A percentile compares a stretch with the other conserved stretches of the same genome.
Evolutionary conservation across 2,329 filamentous ascomycete genomes (phyloP).

Genomic region (Monilinia laxa): DNA sequence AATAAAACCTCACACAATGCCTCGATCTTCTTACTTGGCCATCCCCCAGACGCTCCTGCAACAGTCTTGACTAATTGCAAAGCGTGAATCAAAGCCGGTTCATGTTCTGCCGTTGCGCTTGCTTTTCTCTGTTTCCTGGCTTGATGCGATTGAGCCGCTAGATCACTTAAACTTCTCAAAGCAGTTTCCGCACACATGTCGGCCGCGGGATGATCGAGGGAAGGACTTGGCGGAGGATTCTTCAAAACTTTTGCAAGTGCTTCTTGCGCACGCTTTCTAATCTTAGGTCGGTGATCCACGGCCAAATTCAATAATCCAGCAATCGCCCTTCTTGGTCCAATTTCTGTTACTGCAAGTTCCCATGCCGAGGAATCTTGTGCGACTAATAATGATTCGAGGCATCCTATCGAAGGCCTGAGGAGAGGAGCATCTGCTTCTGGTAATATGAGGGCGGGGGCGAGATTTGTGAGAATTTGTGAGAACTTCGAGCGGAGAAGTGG

Average conservation of each 20-base stretch:
- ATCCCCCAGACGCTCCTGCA: conserved; percentile 82
- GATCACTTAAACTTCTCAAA: conserved; percentile 73
- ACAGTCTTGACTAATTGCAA: conserved; percentile 90
- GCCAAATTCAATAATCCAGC: conserved; percentile 82
- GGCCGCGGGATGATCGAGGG: conserved; percentile 88
- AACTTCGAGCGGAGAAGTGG: conserved; percentile 93
- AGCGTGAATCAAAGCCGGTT: conserved; percentile 85
- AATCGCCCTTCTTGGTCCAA: conserved; percentile 83
- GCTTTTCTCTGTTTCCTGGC: conserved; percentile 68
- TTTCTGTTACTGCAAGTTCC: conserved; percentile 79
- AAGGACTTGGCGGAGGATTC: conserved; percentile 85
- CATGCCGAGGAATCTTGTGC: conserved; percentile 86
- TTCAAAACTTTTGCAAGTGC: conserved; percentile 80
- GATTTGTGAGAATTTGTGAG: conserved; percentile 81
- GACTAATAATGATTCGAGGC: conserved; percentile 84
- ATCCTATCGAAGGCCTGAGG: conserved; percentile 84
- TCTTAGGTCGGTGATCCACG: conserved; percentile 86
- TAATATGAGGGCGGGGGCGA: conserved; percentile 80
- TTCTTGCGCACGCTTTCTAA: conserved; percentile 89
- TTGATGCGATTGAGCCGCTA: conserved; percentile 61
- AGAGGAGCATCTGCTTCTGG: conserved; percentile 84
- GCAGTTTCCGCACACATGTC: conserved; percentile 95
- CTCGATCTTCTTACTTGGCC: conserved; percentile 96
- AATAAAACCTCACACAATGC: conserved; percentile 84
- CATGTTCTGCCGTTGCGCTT: conserved; percentile 58